Base-by-base conservation (phyloP, 2,329 filamentous ascomycete genomes). In the Akanthomyces dipterigenus region DNA sequence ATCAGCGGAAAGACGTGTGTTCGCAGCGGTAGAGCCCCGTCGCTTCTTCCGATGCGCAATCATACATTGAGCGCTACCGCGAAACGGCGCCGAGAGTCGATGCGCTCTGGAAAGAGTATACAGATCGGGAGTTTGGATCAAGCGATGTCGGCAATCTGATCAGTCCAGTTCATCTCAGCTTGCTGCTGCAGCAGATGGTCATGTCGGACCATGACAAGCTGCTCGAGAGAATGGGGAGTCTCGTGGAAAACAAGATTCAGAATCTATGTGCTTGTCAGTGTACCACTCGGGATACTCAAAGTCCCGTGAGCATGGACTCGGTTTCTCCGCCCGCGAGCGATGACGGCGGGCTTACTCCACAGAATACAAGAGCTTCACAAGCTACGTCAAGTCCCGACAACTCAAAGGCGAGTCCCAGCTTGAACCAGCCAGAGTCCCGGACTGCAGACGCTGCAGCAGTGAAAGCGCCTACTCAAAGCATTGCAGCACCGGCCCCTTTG, bases 1-100 rank as follows among this genome's bases (percentile, higher is more conserved):
- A 66, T 1, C 60, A 63, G 31, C 65, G 67, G 65, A 63, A 43
- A 12, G n/a, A 54, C 16, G 36, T 63, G 3, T 54, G 65, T 34
- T 34, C 11, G 9, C 18, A 36, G 48, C 28, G n/a, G 18, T 8
- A 16, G 11, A 28, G 2, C 12, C 48, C 24, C 6, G n/a, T 4
- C 16, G 12, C 3, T 24, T 18, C 31, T 18, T 12, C 16, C 11
- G 26, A 51, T 18, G 12, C 18, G 5, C 26, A 11, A 34, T 11
- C 22, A 5, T 24, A 34, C 16, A 16, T 31, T 5, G 18, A 51
- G 20, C 22, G 18, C 31, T 51, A 3, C n/a, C 26, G 31, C 11
- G 26, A 34, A 12, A 28, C 24, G 18, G 31, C 20, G 26, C 26
- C 26, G 11, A 18, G 18, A 5, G 8, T 51, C 14, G 36, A 51